These are phyloP conservation scores for Kodamaea fungicola DNA, from an alignment of 1,139 yeast species.

Conservation along the genomic window DNA sequence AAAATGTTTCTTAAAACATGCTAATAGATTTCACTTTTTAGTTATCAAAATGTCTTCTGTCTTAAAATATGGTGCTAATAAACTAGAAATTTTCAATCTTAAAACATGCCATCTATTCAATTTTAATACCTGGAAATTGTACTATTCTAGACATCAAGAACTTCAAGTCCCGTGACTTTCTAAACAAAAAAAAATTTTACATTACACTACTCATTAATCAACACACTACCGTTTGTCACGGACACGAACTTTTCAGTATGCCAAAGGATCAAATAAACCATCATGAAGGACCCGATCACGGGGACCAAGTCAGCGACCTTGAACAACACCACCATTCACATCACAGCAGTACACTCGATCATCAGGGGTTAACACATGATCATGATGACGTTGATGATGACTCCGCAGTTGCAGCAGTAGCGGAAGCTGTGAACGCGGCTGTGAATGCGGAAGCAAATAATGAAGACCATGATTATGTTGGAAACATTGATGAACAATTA, in stretches of 20 bases:
- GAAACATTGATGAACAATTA: conserved; percentile 46
- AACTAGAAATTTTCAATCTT: too few species aligned
- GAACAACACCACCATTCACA: conserved; percentile 9
- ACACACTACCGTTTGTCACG: conserved; percentile 7
- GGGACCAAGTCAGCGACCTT: conserved; percentile 3
- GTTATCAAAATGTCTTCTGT: too few species aligned
- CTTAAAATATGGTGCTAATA: too few species aligned
- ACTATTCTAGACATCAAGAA: too few species aligned
- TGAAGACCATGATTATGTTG: conserved; percentile 37
- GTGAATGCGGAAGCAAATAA: conserved; percentile 11
- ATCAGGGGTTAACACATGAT: conserved; percentile 3
- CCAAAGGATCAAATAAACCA: conserved; percentile 5
- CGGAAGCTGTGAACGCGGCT: conserved; percentile 8
- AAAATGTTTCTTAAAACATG: too few species aligned
- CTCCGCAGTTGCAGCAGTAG: conserved; percentile 9
- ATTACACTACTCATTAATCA: conserved; percentile 6
- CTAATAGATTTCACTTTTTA: too few species aligned
- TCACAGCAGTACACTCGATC: conserved; percentile 1
- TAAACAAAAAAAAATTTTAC: conserved; percentile 5
- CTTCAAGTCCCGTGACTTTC: neutral
- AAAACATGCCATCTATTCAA: too few species aligned
- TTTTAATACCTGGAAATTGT: too few species aligned
- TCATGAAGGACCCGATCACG: conserved; percentile 5
- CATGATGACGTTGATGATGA: conserved; percentile 7
- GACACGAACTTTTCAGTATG: conserved; percentile 8